A percentile compares a stretch with the other conserved stretches of the same genome.
These are phyloP conservation scores for Dioscorea cayenensis DNA, from an alignment of 116 monocot species.

Conservation along the genomic window DNA sequence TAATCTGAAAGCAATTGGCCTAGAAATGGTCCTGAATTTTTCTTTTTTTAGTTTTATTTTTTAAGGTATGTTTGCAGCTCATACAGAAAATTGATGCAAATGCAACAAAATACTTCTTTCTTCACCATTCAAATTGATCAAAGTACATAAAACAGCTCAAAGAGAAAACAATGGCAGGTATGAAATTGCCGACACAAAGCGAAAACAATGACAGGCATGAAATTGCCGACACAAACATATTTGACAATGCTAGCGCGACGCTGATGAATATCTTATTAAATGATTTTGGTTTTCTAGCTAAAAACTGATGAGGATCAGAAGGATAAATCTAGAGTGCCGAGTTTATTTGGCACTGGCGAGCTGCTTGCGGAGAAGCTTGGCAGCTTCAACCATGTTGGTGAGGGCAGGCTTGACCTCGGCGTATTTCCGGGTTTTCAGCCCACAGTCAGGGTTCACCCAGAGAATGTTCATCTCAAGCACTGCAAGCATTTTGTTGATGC, in stretches of 20 bases:
- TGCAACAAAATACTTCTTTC: no score
- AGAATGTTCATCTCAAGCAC: constrained; percentile 47
- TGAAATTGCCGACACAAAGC: no score
- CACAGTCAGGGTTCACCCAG: constrained; percentile 55
- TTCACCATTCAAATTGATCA: no score
- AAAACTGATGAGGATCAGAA: not conserved
- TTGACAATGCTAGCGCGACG: not conserved
- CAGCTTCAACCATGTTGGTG: constrained; percentile 39
- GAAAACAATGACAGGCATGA: no score
- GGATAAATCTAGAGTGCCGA: not conserved
- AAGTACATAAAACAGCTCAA: no score
- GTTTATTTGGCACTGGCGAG: constrained; percentile 33
- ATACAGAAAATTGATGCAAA: no score
- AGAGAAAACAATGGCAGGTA: no score
- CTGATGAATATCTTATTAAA: not conserved
- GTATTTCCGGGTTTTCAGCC: constrained; percentile 54
- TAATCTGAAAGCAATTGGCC: no score
- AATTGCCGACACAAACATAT: no score
- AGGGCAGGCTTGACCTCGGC: constrained; percentile 46
- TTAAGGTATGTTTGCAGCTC: no score
- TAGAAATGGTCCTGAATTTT: no score
- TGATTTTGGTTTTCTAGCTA: not conserved
- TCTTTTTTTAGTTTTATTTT: no score
- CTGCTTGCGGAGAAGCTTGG: constrained; percentile 37
- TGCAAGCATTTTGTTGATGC: constrained; percentile 34